A percentile compares a stretch with the other conserved stretches of the same genome.
Conservation (phyloP, 352 stramenopile species). For the Phytopythium aichiense region DNA sequence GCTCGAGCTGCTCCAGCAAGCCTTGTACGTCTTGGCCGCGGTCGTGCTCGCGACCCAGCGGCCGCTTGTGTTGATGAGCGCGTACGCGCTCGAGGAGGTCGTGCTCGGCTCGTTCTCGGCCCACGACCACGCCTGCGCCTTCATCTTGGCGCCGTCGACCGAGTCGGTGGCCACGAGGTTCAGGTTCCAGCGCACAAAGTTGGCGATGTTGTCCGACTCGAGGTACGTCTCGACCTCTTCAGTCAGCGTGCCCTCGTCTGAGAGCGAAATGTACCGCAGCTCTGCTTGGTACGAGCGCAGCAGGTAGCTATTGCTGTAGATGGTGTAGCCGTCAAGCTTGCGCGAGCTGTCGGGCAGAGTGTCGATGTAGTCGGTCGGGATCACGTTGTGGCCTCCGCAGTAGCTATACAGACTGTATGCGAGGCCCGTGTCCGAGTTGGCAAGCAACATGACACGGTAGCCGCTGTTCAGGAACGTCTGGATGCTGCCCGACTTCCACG, state of each 20-base stretch:
- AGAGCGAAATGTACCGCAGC: slow-evolving; percentile 49
- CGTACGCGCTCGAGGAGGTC: slow-evolving; percentile 16
- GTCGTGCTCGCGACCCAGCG: slow-evolving; percentile 27
- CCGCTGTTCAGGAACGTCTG: slow-evolving; percentile 33
- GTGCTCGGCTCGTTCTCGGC: slow-evolving; percentile 40
- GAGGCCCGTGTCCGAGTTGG: slow-evolving; percentile 38
- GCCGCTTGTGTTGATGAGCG: slow-evolving; percentile 29
- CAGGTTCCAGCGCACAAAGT: slow-evolving; percentile 52
- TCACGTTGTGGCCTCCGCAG: slow-evolving; percentile 33
- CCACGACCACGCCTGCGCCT: slow-evolving; percentile 53
- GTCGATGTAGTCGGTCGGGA: slow-evolving; percentile 34
- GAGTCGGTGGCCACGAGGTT: slow-evolving; percentile 48
- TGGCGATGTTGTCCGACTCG: slow-evolving; percentile 30
- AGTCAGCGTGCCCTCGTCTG: slow-evolving; percentile 18
- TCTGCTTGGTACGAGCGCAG: slow-evolving; percentile 40
- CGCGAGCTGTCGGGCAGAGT: slow-evolving; percentile 26
- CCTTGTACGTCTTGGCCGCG: slow-evolving; percentile 22
- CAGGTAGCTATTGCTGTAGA: slow-evolving; percentile 46
- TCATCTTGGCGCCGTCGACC: slow-evolving; percentile 44
- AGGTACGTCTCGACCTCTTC: slow-evolving; percentile 26
- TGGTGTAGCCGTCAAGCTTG: slow-evolving; percentile 32
- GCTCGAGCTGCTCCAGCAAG: slow-evolving; percentile 33
- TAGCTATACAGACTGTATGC: slow-evolving; percentile 34
- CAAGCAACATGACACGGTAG: slow-evolving; percentile 35
- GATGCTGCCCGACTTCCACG: slow-evolving; percentile 30